A percentile compares a stretch with the other conserved stretches of the same genome.
These are phyloP conservation scores for Mycena polygramma DNA, from an alignment of 768 basidiomycete genomes.

Conservation along the genomic window DNA sequence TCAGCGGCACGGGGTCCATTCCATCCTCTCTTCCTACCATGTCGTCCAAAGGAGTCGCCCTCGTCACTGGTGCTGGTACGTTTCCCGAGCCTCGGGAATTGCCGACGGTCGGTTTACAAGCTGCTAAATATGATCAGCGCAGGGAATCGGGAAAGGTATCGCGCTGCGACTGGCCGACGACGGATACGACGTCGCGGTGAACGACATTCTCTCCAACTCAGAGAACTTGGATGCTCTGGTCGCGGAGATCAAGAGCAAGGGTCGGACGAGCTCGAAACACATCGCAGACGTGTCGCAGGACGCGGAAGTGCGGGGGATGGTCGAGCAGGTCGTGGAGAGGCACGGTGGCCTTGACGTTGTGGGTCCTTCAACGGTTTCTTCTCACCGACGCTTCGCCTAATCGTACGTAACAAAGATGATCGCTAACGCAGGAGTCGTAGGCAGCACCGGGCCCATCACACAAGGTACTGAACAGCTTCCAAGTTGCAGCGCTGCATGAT, in stretches of 20 bases:
- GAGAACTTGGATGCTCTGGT: slow-evolving; percentile 34
- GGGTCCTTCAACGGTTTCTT: slow-evolving; percentile 13
- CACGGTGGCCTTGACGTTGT: slow-evolving; percentile 49
- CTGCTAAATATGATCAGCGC: not conserved
- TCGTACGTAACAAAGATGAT: slow-evolving; percentile 42
- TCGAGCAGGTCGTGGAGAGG: slow-evolving; percentile 35
- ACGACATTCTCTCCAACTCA: slow-evolving; percentile 44
- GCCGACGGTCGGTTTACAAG: not conserved
- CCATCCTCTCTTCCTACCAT: not conserved
- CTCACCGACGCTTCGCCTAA: not conserved
- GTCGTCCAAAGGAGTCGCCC: slow-evolving; percentile 37
- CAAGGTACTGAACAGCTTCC: not conserved
- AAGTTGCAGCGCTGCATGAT: not conserved
- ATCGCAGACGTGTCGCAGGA: slow-evolving; percentile 39
- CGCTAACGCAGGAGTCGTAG: slow-evolving; percentile 45
- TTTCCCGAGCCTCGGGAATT: not conserved
- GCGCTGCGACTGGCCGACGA: slow-evolving; percentile 52
- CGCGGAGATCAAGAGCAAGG: slow-evolving; percentile 28
- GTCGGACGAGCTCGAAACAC: slow-evolving; percentile 3
- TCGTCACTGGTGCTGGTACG: slow-evolving; percentile 47
- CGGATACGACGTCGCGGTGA: slow-evolving; percentile 52
- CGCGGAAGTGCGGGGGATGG: slow-evolving; percentile 40
- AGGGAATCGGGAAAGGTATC: slow-evolving; percentile 50
- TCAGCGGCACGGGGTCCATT: no score
- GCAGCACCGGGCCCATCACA: not conserved